A percentile compares a stretch with the other conserved stretches of the same genome.
Evolutionary conservation across 768 basidiomycete genomes (phyloP).

Genomic region (Hortiboletus flavorubellus): DNA sequence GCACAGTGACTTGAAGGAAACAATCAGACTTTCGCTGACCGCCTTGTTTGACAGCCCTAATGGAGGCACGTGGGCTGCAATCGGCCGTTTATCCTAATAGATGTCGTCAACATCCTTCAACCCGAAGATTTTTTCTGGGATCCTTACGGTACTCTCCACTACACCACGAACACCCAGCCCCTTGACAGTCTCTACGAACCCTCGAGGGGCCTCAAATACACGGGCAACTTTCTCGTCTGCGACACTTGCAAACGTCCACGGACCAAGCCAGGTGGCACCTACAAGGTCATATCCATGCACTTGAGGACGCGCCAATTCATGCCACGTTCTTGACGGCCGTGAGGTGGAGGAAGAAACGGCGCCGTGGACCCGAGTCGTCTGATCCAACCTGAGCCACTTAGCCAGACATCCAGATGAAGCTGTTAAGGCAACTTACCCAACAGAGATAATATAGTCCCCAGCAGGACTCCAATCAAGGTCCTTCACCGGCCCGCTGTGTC

Average conservation of each 20-base stretch:
- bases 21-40: slow-evolving; percentile 53
- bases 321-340: slow-evolving; percentile 49
- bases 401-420: not conserved
- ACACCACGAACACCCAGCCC: slow-evolving; percentile 48
- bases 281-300: slow-evolving; percentile 95
- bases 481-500: slow-evolving; percentile 78
- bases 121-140: not conserved
- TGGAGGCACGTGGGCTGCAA: slow-evolving; percentile 87
- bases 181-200: slow-evolving; percentile 68
- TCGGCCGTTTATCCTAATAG: slow-evolving; percentile 56
- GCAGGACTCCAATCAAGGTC: slow-evolving; percentile 83
- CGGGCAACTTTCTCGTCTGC: slow-evolving; percentile 96
- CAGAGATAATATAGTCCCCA: slow-evolving; percentile 83
- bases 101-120: slow-evolving; percentile 3
- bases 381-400: slow-evolving; percentile 62
- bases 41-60: slow-evolving; percentile 95
- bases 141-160: slow-evolving; percentile 47
- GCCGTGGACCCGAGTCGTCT: slow-evolving; percentile 89
- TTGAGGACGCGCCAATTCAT: slow-evolving; percentile 89
- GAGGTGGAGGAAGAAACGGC: slow-evolving; percentile 31
- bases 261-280: slow-evolving; percentile 69
- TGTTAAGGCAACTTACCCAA: slow-evolving; percentile 52
- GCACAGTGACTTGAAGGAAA: not conserved
- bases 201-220: slow-evolving; percentile 86
- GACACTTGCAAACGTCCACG: slow-evolving; percentile 80